Conservation (phyloP, 2,329 filamentous ascomycete genomes). For the Tolypocladium guangdongense region DNA sequence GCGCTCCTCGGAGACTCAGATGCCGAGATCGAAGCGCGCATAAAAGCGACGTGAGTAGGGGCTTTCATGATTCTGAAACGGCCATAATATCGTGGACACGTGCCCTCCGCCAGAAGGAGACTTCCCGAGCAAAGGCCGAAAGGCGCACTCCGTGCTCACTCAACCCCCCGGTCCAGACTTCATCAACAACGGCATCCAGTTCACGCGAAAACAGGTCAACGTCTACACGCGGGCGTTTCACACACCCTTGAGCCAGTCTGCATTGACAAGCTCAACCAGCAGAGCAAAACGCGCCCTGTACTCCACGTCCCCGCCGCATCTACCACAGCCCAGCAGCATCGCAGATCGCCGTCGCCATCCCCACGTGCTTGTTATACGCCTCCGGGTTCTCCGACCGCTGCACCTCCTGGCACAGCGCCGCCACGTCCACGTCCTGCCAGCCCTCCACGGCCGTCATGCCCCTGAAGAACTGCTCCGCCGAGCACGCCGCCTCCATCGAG, state of each 20-base stretch:
- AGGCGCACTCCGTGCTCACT: background rate
- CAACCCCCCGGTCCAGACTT: no score
- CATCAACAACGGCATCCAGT: no score
- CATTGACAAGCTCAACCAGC: background rate
- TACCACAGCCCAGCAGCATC: slow-evolving; percentile 8
- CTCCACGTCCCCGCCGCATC: background rate
- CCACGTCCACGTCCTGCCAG: slow-evolving; percentile 10
- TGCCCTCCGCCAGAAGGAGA: background rate
- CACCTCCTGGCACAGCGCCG: slow-evolving; percentile 12
- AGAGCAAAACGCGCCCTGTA: background rate
- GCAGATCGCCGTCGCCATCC: slow-evolving; percentile 8
- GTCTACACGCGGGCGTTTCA: no score
- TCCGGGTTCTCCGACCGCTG: slow-evolving; percentile 11
- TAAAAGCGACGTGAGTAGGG: no score
- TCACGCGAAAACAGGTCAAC: no score
- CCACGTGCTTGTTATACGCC: slow-evolving; percentile 8
- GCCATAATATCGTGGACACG: background rate
- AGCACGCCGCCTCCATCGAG: slow-evolving; percentile 11
- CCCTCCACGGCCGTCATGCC: slow-evolving; percentile 9
- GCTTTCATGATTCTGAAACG: background rate
- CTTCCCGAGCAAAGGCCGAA: background rate
- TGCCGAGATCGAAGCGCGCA: background rate
- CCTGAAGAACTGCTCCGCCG: slow-evolving; percentile 9
- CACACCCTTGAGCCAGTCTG: no score
- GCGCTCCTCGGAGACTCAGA: background rate